These are phyloP conservation scores for Lentinula boryana DNA, from an alignment of 768 basidiomycete genomes.

Conservation along the genomic window DNA sequence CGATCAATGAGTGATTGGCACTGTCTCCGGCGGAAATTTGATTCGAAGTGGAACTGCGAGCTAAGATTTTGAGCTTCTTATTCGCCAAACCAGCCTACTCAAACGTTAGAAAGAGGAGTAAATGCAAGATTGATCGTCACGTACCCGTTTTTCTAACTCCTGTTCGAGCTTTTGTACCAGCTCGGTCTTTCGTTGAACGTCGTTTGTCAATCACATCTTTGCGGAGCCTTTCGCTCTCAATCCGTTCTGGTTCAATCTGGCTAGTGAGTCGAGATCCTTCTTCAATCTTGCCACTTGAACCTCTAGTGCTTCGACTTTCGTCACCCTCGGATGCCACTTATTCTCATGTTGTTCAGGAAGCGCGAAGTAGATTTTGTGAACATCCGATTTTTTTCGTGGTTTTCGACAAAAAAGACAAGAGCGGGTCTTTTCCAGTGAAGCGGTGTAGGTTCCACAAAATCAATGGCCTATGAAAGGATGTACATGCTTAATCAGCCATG, in stretches of 20 bases:
- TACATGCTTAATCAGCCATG: background rate
- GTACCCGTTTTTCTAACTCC: background rate
- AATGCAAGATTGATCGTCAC: background rate
- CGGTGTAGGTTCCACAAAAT: background rate
- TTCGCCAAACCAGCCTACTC: background rate
- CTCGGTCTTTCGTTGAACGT: background rate
- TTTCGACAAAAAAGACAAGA: conserved; percentile 2
- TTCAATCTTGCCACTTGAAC: background rate
- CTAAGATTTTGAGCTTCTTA: background rate
- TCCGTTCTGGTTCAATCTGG: background rate
- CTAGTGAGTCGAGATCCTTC: background rate
- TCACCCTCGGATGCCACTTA: background rate
- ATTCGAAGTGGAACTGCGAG: background rate
- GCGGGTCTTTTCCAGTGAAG: background rate
- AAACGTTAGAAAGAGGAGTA: background rate
- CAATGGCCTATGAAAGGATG: background rate
- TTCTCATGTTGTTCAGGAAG: background rate
- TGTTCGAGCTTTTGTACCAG: background rate
- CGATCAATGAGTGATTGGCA: background rate
- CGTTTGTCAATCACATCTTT: background rate
- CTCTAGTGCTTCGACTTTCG: background rate
- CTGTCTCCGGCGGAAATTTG: too few species aligned
- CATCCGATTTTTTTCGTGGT: background rate
- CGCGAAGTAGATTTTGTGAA: background rate
- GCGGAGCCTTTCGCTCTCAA: background rate